Conservation (phyloP, 257 asterid species). For the Lantana camara region DNA sequence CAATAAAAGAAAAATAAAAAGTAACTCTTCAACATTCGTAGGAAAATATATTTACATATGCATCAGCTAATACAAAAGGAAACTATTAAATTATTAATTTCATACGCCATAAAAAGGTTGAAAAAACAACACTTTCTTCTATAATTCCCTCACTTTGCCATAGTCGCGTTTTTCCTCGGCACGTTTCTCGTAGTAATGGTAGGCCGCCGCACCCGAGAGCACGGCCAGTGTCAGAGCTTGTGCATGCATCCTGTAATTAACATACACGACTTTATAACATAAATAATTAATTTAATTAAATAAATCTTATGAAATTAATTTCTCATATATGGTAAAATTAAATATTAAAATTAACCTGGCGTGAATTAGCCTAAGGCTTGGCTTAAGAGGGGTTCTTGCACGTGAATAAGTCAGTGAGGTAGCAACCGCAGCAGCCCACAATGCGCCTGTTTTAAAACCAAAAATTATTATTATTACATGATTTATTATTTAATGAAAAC, state of each 20-base stretch:
- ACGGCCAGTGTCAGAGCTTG: conserved; percentile 78
- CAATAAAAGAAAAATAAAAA: too few relatives aligned
- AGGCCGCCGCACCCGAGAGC: conserved; percentile 73
- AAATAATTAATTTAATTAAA: not conserved
- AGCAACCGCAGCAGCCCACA: conserved; percentile 80
- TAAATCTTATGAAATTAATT: not conserved
- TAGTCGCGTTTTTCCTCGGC: conserved; percentile 25
- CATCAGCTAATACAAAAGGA: not conserved
- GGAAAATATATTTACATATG: too few relatives aligned
- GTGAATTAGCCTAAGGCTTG: conserved; percentile 77
- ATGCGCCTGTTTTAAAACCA: conserved; percentile 39
- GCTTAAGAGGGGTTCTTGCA: conserved; percentile 53
- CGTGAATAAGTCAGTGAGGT: conserved; percentile 60
- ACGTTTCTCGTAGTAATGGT: conserved; percentile 66
- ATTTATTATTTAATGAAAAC: too few relatives aligned
- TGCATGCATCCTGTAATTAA: conserved; percentile 72
- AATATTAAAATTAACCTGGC: conserved; percentile 50
- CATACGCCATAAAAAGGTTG: too few relatives aligned
- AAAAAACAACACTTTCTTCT: not conserved
- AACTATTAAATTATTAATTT: not conserved
- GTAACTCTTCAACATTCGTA: too few relatives aligned
- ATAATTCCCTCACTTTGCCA: conserved; percentile 5
- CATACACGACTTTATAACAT: not conserved
- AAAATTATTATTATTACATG: not conserved
- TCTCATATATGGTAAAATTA: not conserved